These are phyloP conservation scores for Neurospora sp. DNA, from an alignment of 2,329 filamentous ascomycete genomes.

Conservation along the genomic window DNA sequence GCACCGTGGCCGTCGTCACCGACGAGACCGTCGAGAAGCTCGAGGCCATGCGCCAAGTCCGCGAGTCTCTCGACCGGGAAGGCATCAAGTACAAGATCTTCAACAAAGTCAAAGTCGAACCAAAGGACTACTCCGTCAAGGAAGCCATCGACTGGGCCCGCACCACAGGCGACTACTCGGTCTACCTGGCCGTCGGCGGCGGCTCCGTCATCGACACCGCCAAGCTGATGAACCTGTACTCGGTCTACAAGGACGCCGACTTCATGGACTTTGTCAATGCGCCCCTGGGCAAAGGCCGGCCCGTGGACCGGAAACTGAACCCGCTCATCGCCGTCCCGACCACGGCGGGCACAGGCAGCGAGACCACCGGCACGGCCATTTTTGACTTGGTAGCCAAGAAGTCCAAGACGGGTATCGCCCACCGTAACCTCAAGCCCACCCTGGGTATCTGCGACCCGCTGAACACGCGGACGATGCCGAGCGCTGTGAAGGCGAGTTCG, in stretches of 20 bases:
- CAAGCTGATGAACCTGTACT: slow-evolving; percentile 97
- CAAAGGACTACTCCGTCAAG: slow-evolving; percentile 86
- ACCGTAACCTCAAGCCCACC: slow-evolving; percentile 90
- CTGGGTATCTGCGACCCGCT: slow-evolving; percentile 78
- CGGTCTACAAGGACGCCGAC: slow-evolving; percentile 79
- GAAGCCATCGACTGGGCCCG: slow-evolving; percentile 84
- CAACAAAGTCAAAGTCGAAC: slow-evolving; percentile 74
- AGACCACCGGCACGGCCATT: slow-evolving; percentile 96
- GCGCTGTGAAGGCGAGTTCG: slow-evolving; percentile 82
- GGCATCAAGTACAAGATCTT: slow-evolving; percentile 75
- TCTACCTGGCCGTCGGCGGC: slow-evolving; percentile 83
- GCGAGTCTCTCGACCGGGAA: slow-evolving; percentile 68
- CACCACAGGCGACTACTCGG: slow-evolving; percentile 39
- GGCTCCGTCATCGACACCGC: slow-evolving; percentile 97
- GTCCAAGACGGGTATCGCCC: slow-evolving; percentile 92
- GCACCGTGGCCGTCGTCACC: slow-evolving; percentile 85
- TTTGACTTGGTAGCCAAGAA: slow-evolving; percentile 86
- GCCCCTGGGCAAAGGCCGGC: slow-evolving; percentile 74
- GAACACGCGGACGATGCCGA: slow-evolving; percentile 93
- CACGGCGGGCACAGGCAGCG: slow-evolving; percentile 78
- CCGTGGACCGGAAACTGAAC: slow-evolving; percentile 60
- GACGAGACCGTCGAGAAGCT: slow-evolving; percentile 74
- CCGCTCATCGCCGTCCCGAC: slow-evolving; percentile 79
- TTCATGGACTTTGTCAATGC: slow-evolving; percentile 98
- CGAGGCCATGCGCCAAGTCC: slow-evolving; percentile 81